Conservation (phyloP, 805 yeast species). For the Jamesozyma piceae region DNA sequence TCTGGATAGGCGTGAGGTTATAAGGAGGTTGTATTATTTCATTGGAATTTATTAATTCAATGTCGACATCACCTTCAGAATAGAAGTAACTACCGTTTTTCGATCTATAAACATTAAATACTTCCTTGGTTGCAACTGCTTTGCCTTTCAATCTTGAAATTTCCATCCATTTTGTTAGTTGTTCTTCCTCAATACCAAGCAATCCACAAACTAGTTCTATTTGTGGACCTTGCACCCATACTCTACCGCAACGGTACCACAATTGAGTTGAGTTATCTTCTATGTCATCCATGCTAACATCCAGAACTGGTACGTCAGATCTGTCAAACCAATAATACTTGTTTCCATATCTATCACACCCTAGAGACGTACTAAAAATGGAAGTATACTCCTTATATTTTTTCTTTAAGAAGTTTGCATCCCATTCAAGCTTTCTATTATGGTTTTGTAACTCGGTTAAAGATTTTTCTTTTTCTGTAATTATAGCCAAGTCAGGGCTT, state of each 20-base stretch:
- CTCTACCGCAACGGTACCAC: constrained; percentile 37
- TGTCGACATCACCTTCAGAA: constrained; percentile 11
- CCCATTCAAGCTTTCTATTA: constrained; percentile 1
- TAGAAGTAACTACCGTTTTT: constrained; percentile 15
- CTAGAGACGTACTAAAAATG: constrained; percentile 39
- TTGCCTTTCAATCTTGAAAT: constrained; percentile 12
- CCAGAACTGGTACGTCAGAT: constrained; percentile 34
- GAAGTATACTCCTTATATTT: constrained; percentile 18
- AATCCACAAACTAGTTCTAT: constrained; percentile 35
- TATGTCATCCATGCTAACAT: no score
- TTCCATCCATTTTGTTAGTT: constrained; percentile 24
- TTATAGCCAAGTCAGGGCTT: not conserved
- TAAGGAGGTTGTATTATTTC: constrained; percentile 10
- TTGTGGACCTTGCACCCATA: constrained; percentile 89
- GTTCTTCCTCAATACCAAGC: constrained; percentile 23
- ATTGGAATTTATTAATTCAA: constrained; percentile 13
- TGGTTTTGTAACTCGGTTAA: constrained; percentile 6
- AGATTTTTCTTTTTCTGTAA: not conserved
- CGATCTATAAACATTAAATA: constrained; percentile 12
- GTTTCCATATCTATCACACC: constrained; percentile 73
- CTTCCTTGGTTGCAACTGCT: constrained; percentile 18
- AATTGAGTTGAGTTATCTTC: constrained; percentile 36
- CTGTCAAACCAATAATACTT: constrained; percentile 92
- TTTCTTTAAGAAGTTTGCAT: constrained; percentile 1
- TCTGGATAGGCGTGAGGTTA: constrained; percentile 30